Evolutionary conservation across 116 monocot genomes (phyloP).

Genomic region (Papilionanthe hybrid): DNA sequence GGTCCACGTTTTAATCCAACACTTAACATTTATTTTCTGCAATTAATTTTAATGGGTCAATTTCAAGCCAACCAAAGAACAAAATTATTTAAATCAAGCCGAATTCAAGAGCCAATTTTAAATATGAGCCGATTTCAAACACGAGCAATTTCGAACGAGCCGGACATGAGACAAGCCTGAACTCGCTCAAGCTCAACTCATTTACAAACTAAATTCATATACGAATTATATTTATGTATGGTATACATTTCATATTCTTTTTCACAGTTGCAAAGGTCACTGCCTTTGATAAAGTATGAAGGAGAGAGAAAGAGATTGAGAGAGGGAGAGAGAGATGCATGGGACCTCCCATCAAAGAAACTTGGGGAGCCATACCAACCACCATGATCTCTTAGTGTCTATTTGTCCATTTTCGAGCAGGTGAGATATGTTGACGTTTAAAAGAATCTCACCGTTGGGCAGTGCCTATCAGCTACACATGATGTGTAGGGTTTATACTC

Average conservation of each 20-base stretch:
- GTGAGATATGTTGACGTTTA: conserved; percentile 7
- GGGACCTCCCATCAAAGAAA: conserved; percentile 7
- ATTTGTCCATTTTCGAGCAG: conserved; percentile 7
- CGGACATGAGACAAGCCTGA: too few relatives aligned
- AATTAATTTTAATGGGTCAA: too few relatives aligned
- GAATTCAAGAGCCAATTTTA: too few relatives aligned
- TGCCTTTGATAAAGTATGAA: background rate
- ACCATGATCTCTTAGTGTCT: background rate
- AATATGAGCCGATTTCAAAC: too few relatives aligned
- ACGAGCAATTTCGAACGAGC: too few relatives aligned
- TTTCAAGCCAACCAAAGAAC: too few relatives aligned
- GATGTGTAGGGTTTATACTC: background rate
- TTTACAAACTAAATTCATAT: background rate
- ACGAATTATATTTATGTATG: background rate
- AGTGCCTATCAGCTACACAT: background rate
- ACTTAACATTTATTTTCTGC: too few relatives aligned
- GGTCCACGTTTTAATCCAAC: too few relatives aligned
- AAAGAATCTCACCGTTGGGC: conserved; percentile 7
- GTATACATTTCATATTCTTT: background rate
- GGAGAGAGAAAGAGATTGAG: background rate
- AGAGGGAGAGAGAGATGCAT: background rate
- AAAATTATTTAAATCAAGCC: too few relatives aligned
- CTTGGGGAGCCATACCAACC: background rate
- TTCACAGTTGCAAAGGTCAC: background rate
- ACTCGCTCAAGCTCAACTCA: too few relatives aligned